These are phyloP conservation scores for Cryptosporidium meleagridis DNA, from an alignment of 169 alveolate genomes.

Conservation along the genomic window DNA sequence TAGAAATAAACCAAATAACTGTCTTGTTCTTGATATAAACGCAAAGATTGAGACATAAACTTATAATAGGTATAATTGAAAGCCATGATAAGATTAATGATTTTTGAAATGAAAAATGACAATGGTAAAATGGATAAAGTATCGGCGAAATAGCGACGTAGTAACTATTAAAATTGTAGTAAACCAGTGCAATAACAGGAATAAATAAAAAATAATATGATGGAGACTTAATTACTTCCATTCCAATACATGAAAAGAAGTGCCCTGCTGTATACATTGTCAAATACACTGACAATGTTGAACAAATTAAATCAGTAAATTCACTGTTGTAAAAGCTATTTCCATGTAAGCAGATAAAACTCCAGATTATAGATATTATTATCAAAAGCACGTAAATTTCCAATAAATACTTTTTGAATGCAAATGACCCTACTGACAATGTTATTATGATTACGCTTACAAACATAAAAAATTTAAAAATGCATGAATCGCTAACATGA, in stretches of 20 bases:
- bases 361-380: not conserved
- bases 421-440: not conserved
- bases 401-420: not conserved
- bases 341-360: not conserved
- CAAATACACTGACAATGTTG: not conserved
- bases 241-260: slow-evolving; percentile 7
- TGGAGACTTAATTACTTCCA: not conserved
- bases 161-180: not conserved
- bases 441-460: not conserved
- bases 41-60: slow-evolving; percentile 1
- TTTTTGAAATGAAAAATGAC: not conserved
- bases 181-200: not conserved
- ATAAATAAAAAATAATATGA: slow-evolving; percentile 10
- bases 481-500: not conserved
- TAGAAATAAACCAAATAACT: not conserved
- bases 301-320: not conserved
- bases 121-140: not conserved
- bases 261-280: not conserved
- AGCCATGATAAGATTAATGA: not conserved
- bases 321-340: not conserved
- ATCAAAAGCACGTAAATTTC: not conserved
- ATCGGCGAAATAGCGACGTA: not conserved
- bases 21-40: not conserved
- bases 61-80: slow-evolving; percentile 12
- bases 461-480: not conserved